Evolutionary conservation across 768 basidiomycete species (phyloP), one percentile per base, ranked within the genome.

Genomic region (Pholiota molesta): DNA sequence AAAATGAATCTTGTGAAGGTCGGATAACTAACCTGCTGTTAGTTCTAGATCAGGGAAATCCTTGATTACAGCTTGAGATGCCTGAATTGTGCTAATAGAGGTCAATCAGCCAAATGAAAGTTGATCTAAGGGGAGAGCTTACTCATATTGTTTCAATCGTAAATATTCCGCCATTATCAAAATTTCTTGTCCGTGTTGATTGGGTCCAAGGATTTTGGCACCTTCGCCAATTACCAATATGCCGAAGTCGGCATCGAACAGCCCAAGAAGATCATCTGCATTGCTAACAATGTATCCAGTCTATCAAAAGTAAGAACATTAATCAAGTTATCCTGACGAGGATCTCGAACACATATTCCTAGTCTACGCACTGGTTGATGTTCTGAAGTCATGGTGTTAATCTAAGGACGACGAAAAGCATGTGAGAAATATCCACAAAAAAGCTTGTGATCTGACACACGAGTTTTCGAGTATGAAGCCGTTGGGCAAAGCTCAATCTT

Each of bases 211-310:
- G 45, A 90, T 87, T 75, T 88, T 89, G 8, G 85, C 84, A 67
- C 86, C 87, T 76, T 93, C 81, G 57, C 91, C 83, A 71, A 92
- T 81, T 51, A 89, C 85, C 39, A 90, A 75, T 66, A 91, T 77
- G 69, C 91, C 91, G 68, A 83, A 88, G 66, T 91, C 89, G 4
- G 89, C 91, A 68, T 92, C 91, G 69, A 95, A 94, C 37, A 94
- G 73, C 2, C 84, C 81, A 4, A 95, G 78, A 2, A 94, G 77
- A 69, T 95, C 92, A 66, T 93, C 88, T 1, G 91, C 86, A 68
- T 91, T 89, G 57, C 89, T 90, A 19, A 93, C 86, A 62, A 92
- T 89, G 72, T 91, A 91, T 0, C 90, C 91, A 10, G 86, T 84
- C 82, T 81, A 64, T 31, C 21, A 31, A 3, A 60, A 19, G 40